Evolutionary conservation across 2,329 filamentous ascomycete genomes (phyloP).

Genomic region (Paecilomyces sp.): DNA sequence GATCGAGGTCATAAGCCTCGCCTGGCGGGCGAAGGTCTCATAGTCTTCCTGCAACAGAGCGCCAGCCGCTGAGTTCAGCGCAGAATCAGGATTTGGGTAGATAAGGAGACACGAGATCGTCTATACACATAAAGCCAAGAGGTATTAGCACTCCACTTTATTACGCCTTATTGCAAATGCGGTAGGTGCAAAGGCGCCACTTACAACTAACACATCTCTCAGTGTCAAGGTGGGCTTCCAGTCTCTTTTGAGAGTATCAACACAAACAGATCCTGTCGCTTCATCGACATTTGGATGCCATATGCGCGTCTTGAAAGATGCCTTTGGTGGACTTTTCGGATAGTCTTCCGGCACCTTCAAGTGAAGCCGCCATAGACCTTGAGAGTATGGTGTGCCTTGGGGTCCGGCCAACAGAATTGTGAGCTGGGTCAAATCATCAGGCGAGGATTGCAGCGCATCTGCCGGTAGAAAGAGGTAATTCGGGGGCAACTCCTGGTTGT

Average conservation of each 20-base stretch:
- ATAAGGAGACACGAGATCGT: constrained; percentile 58
- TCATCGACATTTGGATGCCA: constrained; percentile 62
- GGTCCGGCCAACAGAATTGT: constrained; percentile 54
- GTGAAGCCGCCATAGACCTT: constrained; percentile 53
- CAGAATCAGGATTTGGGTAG: constrained; percentile 58
- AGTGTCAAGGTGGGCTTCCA: constrained; percentile 54
- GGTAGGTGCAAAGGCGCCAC: constrained; percentile 10
- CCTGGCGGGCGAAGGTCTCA: constrained; percentile 49
- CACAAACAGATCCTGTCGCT: constrained; percentile 54
- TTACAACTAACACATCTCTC: constrained; percentile 49
- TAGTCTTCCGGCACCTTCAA: constrained; percentile 55
- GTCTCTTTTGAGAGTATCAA: constrained; percentile 58
- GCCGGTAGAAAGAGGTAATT: constrained; percentile 53
- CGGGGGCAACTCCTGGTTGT: constrained; percentile 49
- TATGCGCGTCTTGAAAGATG: constrained; percentile 53
- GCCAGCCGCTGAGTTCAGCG: constrained; percentile 55
- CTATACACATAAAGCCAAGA: constrained; percentile 15
- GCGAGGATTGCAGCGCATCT: constrained; percentile 21
- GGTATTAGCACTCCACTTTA: neutral
- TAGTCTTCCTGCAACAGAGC: constrained; percentile 54
- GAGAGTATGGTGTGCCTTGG: constrained; percentile 52
- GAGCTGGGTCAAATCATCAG: constrained; percentile 52
- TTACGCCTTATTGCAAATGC: neutral
- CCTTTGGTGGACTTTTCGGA: constrained; percentile 44
- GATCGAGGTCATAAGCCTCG: constrained; percentile 55